These are phyloP conservation scores for Eruca vesicaria DNA, from an alignment of 441 rosid genomes.

Conservation along the genomic window DNA sequence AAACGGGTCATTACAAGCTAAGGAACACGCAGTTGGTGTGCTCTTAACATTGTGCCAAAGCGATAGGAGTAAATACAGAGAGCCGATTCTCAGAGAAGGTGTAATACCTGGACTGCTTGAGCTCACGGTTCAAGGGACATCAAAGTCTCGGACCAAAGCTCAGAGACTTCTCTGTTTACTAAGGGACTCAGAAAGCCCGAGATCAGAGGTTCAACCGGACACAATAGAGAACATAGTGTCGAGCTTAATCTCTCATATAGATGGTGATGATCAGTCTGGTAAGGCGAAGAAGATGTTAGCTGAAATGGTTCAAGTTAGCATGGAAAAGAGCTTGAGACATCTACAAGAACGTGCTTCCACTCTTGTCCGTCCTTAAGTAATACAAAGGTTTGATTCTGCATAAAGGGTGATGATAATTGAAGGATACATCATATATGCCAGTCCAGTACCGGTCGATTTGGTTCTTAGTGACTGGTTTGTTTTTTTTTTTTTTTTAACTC, in stretches of 20 bases:
- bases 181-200: slow-evolving; percentile 67
- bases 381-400: background rate
- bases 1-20: slow-evolving; percentile 74
- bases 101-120: slow-evolving; percentile 95
- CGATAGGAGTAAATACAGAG: slow-evolving; percentile 80
- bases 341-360: slow-evolving; percentile 88
- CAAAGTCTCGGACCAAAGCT: slow-evolving; percentile 76
- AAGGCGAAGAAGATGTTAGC: slow-evolving; percentile 95
- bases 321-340: slow-evolving; percentile 97
- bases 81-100: slow-evolving; percentile 90
- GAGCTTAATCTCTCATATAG: slow-evolving; percentile 81
- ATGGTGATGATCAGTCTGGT: slow-evolving; percentile 83
- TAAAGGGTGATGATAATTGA: slow-evolving; percentile 11
- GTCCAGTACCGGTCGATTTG: slow-evolving; percentile 35
- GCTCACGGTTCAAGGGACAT: slow-evolving; percentile 91
- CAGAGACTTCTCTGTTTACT: slow-evolving; percentile 64
- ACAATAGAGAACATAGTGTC: slow-evolving; percentile 88
- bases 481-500: background rate
- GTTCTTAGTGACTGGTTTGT: slow-evolving; percentile 37
- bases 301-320: slow-evolving; percentile 97
- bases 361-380: slow-evolving; percentile 49
- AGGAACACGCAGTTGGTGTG: slow-evolving; percentile 87
- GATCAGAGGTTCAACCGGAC: slow-evolving; percentile 78
- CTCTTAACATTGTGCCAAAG: slow-evolving; percentile 77
- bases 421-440: slow-evolving; percentile 18